Evolutionary conservation across 208 protist species (phyloP).

Genomic region (Naegleria gruberi): DNA sequence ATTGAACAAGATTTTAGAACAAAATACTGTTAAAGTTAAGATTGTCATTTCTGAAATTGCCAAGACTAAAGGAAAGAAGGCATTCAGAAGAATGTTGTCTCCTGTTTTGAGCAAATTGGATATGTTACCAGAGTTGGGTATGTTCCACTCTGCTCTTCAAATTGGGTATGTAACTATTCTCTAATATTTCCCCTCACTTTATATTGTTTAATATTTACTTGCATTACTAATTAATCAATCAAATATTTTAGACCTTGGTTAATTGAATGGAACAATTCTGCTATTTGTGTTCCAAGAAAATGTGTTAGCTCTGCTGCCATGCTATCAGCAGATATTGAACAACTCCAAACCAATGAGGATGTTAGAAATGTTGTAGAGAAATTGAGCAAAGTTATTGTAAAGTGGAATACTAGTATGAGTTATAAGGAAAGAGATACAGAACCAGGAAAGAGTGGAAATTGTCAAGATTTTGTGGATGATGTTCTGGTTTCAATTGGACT

Average conservation of each 20-base stretch:
- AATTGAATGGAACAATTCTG: conserved; percentile 7
- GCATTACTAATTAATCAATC: neutral
- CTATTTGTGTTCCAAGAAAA: conserved; percentile 7
- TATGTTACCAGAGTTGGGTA: neutral
- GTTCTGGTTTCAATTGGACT: neutral
- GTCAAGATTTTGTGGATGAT: neutral
- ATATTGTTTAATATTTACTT: neutral
- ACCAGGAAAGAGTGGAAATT: neutral
- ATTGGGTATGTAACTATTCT: neutral
- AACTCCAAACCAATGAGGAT: neutral
- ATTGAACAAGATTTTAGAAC: neutral
- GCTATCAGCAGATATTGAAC: conserved; percentile 5
- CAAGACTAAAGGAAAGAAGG: neutral
- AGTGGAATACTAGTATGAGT: neutral
- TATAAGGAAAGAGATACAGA: neutral
- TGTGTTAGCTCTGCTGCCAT: neutral
- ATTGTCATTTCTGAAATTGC: neutral
- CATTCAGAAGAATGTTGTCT: neutral
- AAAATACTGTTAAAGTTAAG: neutral
- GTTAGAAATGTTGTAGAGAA: neutral
- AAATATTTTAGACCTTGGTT: neutral
- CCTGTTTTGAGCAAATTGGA: neutral
- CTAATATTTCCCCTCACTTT: neutral
- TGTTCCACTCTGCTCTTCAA: neutral
- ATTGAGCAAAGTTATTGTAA: neutral